Evolutionary conservation across 2,329 filamentous ascomycete genomes (phyloP).

Genomic region (Pleurostoma richardsiae): DNA sequence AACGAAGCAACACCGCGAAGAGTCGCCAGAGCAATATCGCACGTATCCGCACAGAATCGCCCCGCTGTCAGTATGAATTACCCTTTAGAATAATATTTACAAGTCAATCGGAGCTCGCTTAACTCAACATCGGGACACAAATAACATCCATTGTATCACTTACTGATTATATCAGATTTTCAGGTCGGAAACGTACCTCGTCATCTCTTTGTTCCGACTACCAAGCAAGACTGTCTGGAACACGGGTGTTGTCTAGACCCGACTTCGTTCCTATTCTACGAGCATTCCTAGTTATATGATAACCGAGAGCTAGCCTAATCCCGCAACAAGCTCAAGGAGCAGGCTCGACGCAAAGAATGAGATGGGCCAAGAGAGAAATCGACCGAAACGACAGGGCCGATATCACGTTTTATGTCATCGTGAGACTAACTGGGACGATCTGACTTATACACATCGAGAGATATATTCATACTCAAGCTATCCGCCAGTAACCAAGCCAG

Average conservation of each 20-base stretch:
- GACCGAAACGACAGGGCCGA: constrained; percentile 22
- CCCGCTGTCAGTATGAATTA: no score
- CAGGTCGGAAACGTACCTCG: no score
- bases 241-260: constrained; percentile 51
- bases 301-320: constrained; percentile 81
- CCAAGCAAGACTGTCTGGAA: constrained; percentile 65
- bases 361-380: constrained; percentile 59
- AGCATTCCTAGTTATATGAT: constrained; percentile 68
- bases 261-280: constrained; percentile 31
- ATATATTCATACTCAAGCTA: constrained; percentile 49
- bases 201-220: no score
- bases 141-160: no score
- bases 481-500: constrained; percentile 73
- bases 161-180: no score
- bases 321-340: constrained; percentile 30
- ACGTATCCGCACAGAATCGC: no score
- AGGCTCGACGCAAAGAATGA: constrained; percentile 57
- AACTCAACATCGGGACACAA: no score
- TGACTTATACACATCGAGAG: constrained; percentile 58
- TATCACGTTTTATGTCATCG: constrained; percentile 54
- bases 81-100: no score
- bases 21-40: no score
- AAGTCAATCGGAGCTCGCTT: no score
- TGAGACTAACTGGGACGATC: constrained; percentile 63
- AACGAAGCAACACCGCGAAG: no score